Evolutionary conservation across 129 eudicot species (phyloP), one percentile per base, ranked within the genome.

Genomic region (Centella asiatica): DNA sequence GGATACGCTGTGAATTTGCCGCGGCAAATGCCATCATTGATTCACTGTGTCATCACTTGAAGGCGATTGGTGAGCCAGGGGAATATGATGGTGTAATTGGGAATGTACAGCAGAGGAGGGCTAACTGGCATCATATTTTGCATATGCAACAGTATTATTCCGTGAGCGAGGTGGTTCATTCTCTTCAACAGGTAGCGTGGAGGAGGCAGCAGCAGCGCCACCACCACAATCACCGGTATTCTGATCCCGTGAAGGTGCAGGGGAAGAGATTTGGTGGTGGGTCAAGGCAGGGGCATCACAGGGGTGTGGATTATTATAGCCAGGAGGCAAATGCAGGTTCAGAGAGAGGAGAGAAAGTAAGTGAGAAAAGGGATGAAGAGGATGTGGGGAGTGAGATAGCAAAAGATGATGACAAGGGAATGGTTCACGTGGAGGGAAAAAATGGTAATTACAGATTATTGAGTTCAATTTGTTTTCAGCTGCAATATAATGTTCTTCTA

Each of bases 21-120:
- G 96, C 96, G 10, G 89, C 96, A 0, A 88, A 88, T 62, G 94
- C 94, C 40, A 88, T 88, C 13, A 88, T 88, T 12, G 96, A 88
- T 58, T 71, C 94, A 1, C 51, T 88, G 64, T 88, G 96, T 69
- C 86, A 88, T 54, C 96, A 88, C 40, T 25, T 88, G 78, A 72
- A 72, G 65, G 60, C 51, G 44, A 71, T 72, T 32, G 81, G 89
- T 18, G 94, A 81, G 1, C 69, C 72, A 1, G 87, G 83, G 66
- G 96, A 88, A 64, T 88, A 88, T 69, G 96, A 88, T 57, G 81
- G 65, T 24, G 94, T 82, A 7, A 72, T 88, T 23, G 89, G 83
- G 54, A 74, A 71, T 34, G 70, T 88, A 33, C 96, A 88, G 67
- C 89, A 82, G 62, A 74, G 96, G 83, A 77, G 96, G 72, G 76